These are phyloP conservation scores for Termitomyces sp. DNA, from an alignment of 1,284 basidiomycete species.

Conservation along the genomic window DNA sequence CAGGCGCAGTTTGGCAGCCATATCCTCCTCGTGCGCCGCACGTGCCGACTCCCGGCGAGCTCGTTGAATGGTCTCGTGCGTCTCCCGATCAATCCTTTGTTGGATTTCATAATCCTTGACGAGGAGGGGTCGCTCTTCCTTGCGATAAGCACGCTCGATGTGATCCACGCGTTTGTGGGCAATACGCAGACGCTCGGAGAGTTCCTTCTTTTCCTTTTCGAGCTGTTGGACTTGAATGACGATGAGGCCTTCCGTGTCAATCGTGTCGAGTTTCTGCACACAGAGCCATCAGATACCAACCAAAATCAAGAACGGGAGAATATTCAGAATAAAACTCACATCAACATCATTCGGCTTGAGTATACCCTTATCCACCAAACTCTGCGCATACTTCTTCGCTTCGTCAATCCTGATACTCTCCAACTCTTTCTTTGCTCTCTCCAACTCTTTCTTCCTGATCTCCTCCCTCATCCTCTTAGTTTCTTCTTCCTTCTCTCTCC, in stretches of 20 bases:
- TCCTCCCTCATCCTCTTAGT: slow-evolving; percentile 65
- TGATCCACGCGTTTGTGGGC: slow-evolving; percentile 92
- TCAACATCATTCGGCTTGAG: slow-evolving; percentile 79
- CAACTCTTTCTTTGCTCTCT: slow-evolving; percentile 78
- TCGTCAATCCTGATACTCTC: slow-evolving; percentile 82
- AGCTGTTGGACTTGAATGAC: slow-evolving; percentile 91
- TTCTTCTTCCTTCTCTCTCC: slow-evolving; percentile 75
- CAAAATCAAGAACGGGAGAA: not conserved
- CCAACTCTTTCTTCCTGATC: slow-evolving; percentile 67
- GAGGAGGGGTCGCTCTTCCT: slow-evolving; percentile 88
- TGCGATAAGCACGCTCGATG: slow-evolving; percentile 91
- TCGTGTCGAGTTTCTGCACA: slow-evolving; percentile 70
- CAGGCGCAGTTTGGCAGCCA: slow-evolving; percentile 79
- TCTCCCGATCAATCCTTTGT: slow-evolving; percentile 69
- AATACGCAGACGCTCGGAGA: slow-evolving; percentile 80
- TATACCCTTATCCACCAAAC: slow-evolving; percentile 78
- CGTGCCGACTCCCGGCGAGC: slow-evolving; percentile 58
- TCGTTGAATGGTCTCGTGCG: slow-evolving; percentile 65
- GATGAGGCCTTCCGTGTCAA: slow-evolving; percentile 88
- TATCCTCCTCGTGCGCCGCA: slow-evolving; percentile 61
- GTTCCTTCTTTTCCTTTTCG: slow-evolving; percentile 95
- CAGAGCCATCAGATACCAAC: not conserved
- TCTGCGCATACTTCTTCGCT: slow-evolving; percentile 87
- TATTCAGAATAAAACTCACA: slow-evolving; percentile 37
- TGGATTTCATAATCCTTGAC: slow-evolving; percentile 87